A percentile compares a stretch with the other conserved stretches of the same genome.
Evolutionary conservation across 2,329 filamentous ascomycete species (phyloP).

Genomic region (Claviceps sp.): DNA sequence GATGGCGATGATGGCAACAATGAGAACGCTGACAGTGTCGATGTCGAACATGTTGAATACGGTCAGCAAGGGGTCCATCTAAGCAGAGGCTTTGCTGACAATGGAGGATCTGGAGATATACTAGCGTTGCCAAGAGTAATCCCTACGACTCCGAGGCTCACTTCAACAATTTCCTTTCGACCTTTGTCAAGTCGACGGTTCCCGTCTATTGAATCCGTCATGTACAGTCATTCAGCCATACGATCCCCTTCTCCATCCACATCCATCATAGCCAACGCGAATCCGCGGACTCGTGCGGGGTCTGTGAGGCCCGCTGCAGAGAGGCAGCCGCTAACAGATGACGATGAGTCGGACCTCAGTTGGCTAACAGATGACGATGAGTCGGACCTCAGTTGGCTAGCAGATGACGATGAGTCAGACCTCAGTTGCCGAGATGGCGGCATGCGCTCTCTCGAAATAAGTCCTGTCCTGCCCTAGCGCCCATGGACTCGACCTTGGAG

Average conservation of each 20-base stretch:
- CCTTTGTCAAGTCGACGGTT: not conserved
- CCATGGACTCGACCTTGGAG: constrained; percentile 2
- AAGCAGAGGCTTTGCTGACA: not conserved
- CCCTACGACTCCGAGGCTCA: not conserved
- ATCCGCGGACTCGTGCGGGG: no score
- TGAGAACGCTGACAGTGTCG: not conserved
- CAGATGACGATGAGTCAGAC: not conserved
- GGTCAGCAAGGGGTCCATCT: not conserved
- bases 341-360: not conserved
- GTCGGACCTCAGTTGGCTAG: not conserved
- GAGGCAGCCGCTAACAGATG: not conserved
- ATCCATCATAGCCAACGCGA: no score
- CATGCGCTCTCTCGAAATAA: not conserved
- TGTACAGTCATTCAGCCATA: not conserved
- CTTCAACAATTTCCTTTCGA: not conserved
- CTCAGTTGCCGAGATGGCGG: not conserved
- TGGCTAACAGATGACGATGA: not conserved
- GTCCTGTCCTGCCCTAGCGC: not conserved
- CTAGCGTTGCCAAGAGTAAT: not conserved
- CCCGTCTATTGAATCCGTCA: not conserved
- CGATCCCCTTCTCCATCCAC: no score
- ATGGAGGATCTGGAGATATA: not conserved
- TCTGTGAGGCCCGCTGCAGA: not conserved
- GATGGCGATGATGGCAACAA: not conserved
- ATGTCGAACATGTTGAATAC: not conserved